phyloP scores from a whole-genome alignment of 805 yeast genomes.

The Priceomyces carsonii region DNA sequence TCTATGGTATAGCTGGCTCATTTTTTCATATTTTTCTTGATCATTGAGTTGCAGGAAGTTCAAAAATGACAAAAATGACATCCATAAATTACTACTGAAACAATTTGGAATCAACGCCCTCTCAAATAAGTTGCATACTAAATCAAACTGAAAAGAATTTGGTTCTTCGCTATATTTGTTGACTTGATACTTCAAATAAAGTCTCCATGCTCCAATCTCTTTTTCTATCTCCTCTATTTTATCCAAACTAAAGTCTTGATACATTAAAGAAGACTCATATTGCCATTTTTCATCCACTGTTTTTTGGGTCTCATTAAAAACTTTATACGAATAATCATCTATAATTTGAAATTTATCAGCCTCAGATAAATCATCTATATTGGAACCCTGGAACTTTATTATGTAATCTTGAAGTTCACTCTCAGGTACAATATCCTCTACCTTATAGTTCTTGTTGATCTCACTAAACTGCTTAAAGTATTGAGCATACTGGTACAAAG shows the following conservation, averaged over 20 bases:
- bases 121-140: constrained; percentile 58
- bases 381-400: constrained; percentile 20
- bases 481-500: constrained; percentile 84
- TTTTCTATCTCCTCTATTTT: constrained; percentile 31
- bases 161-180: constrained; percentile 15
- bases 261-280: constrained; percentile 65
- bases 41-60: constrained; percentile 25
- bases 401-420: constrained; percentile 19
- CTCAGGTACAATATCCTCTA: constrained; percentile 25
- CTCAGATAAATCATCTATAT: constrained; percentile 26
- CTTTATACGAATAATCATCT: constrained; percentile 43
- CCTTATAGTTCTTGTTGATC: constrained; percentile 31
- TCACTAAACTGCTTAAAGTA: constrained; percentile 58
- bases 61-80: constrained; percentile 59
- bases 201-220: constrained; percentile 57
- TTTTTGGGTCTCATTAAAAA: constrained; percentile 49
- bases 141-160: constrained; percentile 14
- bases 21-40: constrained; percentile 20
- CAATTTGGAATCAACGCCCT: constrained; percentile 74
- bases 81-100: constrained; percentile 63
- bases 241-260: constrained; percentile 55
- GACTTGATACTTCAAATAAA: constrained; percentile 60
- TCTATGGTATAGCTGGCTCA: constrained; percentile 48
- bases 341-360: constrained; percentile 42
- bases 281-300: constrained; percentile 66